These are phyloP conservation scores for Polysphondylium violaceum DNA, from an alignment of 78 protist genomes.

Conservation along the genomic window DNA sequence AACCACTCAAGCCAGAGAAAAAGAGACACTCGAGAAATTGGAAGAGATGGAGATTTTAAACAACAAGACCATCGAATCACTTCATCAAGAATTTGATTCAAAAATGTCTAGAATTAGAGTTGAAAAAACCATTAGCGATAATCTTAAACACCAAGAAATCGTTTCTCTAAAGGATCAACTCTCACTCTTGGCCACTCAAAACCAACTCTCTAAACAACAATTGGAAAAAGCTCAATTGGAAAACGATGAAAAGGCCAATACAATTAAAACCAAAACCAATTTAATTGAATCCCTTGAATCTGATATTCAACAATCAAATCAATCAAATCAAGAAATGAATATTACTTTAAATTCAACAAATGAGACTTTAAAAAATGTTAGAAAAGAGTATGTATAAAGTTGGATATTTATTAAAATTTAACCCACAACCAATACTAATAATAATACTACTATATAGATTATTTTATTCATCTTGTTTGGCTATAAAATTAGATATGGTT, in stretches of 20 bases:
- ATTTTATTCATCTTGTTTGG: conserved; percentile 53
- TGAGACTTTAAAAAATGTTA: conserved; percentile 21
- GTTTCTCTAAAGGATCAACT: conserved; percentile 14
- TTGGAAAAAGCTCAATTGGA: conserved; percentile 15
- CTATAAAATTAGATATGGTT: conserved; percentile 45
- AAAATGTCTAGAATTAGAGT: not conserved
- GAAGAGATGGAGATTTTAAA: conserved; percentile 28
- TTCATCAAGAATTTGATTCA: conserved; percentile 42
- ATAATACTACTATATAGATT: not conserved
- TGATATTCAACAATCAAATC: not conserved
- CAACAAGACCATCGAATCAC: conserved; percentile 21
- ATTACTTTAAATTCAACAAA: conserved; percentile 17
- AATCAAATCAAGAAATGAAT: not conserved
- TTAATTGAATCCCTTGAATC: conserved; percentile 14
- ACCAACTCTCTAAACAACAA: conserved; percentile 20
- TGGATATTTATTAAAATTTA: not conserved
- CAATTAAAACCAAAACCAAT: not conserved
- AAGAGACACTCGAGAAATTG: conserved; percentile 22
- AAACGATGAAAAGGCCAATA: not conserved
- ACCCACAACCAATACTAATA: no score
- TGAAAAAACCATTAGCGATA: conserved; percentile 15
- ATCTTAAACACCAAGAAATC: conserved; percentile 7
- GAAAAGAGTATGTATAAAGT: conserved; percentile 50
- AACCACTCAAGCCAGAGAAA: conserved; percentile 5
- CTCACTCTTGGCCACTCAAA: conserved; percentile 14